Conservation (phyloP, 2,329 filamentous ascomycete genomes). For the Penicillium thymicola region DNA sequence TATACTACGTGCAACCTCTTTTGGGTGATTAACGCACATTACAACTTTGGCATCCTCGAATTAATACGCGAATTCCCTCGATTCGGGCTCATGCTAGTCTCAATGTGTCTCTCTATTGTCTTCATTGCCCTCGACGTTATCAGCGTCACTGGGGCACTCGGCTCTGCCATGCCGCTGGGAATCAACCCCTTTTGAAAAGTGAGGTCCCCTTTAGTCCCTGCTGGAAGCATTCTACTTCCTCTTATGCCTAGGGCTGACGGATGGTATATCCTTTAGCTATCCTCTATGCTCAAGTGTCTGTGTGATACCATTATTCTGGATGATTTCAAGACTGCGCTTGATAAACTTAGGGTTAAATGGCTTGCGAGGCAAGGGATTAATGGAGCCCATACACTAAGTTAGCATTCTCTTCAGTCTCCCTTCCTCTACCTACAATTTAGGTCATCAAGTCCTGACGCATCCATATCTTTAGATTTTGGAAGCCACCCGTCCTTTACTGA, state of each 20-base stretch:
- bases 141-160: background rate
- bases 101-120: background rate
- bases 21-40: background rate
- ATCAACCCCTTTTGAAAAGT: background rate
- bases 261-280: too few species aligned
- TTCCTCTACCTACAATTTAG: too few species aligned
- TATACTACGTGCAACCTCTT: background rate
- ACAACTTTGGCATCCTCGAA: background rate
- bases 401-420: too few species aligned
- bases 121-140: background rate
- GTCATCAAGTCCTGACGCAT: too few species aligned
- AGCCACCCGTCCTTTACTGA: too few species aligned
- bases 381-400: too few species aligned
- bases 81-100: background rate
- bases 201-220: background rate
- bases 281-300: constrained; percentile 64
- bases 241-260: too few species aligned
- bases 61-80: background rate
- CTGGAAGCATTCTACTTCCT: too few species aligned
- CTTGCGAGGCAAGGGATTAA: too few species aligned
- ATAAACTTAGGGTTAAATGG: constrained; percentile 26
- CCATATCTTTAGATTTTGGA: too few species aligned
- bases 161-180: background rate
- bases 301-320: constrained; percentile 65
- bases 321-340: constrained; percentile 62